These are phyloP conservation scores for Penicillium maclennaniae DNA, from an alignment of 495 filamentous ascomycete species.

Conservation along the genomic window DNA sequence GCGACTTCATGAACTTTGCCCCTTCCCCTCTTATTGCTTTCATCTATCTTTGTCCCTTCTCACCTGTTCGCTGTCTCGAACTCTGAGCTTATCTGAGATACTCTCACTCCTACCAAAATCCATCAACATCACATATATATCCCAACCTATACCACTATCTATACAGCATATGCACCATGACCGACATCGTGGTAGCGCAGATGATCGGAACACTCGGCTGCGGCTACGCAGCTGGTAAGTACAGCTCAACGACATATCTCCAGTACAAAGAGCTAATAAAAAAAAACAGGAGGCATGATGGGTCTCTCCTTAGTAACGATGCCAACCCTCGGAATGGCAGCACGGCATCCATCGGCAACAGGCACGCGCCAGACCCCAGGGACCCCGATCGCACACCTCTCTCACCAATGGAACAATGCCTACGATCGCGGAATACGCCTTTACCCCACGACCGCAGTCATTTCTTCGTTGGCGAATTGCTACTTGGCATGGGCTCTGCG, in stretches of 20 bases:
- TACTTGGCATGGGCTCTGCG: conserved; percentile 28
- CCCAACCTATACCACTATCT: neutral
- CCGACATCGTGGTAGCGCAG: conserved; percentile 20
- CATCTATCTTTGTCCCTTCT: neutral
- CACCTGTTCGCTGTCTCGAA: too few relatives aligned
- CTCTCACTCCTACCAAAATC: neutral
- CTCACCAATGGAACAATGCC: conserved; percentile 31
- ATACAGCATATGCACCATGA: neutral
- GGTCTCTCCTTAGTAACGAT: conserved; percentile 22
- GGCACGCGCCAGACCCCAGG: conserved; percentile 9
- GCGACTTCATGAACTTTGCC: neutral
- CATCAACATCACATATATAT: neutral
- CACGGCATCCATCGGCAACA: conserved; percentile 16
- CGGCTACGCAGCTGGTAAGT: conserved; percentile 22
- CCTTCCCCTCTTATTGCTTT: neutral
- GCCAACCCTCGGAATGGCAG: conserved; percentile 22
- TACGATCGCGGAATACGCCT: conserved; percentile 26
- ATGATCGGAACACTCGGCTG: conserved; percentile 27
- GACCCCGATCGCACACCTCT: conserved; percentile 18
- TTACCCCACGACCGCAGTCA: conserved; percentile 18
- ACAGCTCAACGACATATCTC: neutral
- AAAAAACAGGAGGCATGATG: conserved; percentile 20
- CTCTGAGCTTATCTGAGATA: neutral
- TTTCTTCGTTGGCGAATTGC: conserved; percentile 26
- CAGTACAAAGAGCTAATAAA: neutral